Percentiles rank a stretch among this genome's conserved stretches.
Conservation (phyloP, 2,329 filamentous ascomycete genomes). For the Aspergillus sp. region DNA sequence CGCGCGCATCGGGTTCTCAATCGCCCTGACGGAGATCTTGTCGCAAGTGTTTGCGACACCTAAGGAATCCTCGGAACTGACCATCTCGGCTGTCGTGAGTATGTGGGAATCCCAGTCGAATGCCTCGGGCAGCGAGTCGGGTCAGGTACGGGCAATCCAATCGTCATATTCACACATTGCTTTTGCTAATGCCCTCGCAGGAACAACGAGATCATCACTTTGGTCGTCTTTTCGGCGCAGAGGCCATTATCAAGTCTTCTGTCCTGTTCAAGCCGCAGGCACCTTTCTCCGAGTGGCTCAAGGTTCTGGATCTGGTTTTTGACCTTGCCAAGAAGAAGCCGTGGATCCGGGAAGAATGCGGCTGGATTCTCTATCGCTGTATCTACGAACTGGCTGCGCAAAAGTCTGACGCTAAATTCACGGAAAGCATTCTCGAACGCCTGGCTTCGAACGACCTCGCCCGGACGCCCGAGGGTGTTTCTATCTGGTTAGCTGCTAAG, state of each 20-base stretch:
- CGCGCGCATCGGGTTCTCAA: slow-evolving; percentile 81
- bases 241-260: slow-evolving; percentile 78
- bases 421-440: slow-evolving; percentile 60
- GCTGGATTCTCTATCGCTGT: slow-evolving; percentile 74
- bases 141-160: slow-evolving; percentile 44
- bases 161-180: not conserved
- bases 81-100: slow-evolving; percentile 46
- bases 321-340: slow-evolving; percentile 75
- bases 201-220: slow-evolving; percentile 84
- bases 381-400: slow-evolving; percentile 53
- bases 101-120: slow-evolving; percentile 54
- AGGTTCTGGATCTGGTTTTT: slow-evolving; percentile 70
- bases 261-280: slow-evolving; percentile 62
- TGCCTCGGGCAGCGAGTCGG: slow-evolving; percentile 50
- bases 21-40: slow-evolving; percentile 80
- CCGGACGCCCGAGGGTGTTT: slow-evolving; percentile 83
- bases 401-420: slow-evolving; percentile 46
- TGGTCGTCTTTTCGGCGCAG: slow-evolving; percentile 81
- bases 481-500: slow-evolving; percentile 75
- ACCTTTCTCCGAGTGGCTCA: slow-evolving; percentile 50
- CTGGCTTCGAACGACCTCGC: slow-evolving; percentile 65
- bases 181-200: slow-evolving; percentile 44
- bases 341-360: slow-evolving; percentile 87
- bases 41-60: slow-evolving; percentile 60
- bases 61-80: slow-evolving; percentile 31